Base-by-base conservation (phyloP, 768 basidiomycete species). In the Mrakia gelida region DNA sequence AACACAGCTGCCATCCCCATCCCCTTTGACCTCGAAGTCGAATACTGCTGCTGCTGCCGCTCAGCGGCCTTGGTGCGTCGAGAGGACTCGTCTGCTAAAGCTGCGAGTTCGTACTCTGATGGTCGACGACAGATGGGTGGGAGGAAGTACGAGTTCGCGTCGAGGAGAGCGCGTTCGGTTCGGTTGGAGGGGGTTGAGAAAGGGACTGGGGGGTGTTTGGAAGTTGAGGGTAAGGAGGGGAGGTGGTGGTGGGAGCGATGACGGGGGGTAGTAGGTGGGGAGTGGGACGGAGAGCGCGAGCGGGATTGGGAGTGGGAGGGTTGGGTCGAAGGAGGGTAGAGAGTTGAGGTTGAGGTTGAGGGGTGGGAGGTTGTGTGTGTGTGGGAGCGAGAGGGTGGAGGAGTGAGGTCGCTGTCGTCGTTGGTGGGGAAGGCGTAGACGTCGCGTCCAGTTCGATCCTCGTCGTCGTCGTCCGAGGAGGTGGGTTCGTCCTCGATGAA, bases 91-190 rank as follows among this genome's bases (percentile, higher is more conserved):
- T 26, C 23, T 0, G 34, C 34, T 41, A 70, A 41, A 70, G 34
- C 67, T 3, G 32, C 26, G 41, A 70, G 38, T 23, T 70, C 67
- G 13, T n/a, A 18, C 38, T 70, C 67, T n/a, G 67, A 70, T 1
- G 67, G 67, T 4, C 67, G 5, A 11, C 41, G 34, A 41, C 67
- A 70, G 10, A 70, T 7, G 34, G 67, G 67, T 9, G 67, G 67
- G 67, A 70, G 67, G 38, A 70, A 70, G 67, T 70, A 70, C 4
- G 67, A 70, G 67, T 70, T 70, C 2, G 67, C 41, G 16, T n/a
- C 1, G 67, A 70, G 67, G 34, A 70, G 67, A 10, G 34, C 41
- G 15, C 67, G 67, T 41, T 70, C 67, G 18, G 34, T 4, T 26
- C 41, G 41, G 26, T 45, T 45, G 45, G 45, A 45, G 8, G 38